Evolutionary conservation across 805 yeast species (phyloP).

Genomic region (Kuraishia hungarica): DNA sequence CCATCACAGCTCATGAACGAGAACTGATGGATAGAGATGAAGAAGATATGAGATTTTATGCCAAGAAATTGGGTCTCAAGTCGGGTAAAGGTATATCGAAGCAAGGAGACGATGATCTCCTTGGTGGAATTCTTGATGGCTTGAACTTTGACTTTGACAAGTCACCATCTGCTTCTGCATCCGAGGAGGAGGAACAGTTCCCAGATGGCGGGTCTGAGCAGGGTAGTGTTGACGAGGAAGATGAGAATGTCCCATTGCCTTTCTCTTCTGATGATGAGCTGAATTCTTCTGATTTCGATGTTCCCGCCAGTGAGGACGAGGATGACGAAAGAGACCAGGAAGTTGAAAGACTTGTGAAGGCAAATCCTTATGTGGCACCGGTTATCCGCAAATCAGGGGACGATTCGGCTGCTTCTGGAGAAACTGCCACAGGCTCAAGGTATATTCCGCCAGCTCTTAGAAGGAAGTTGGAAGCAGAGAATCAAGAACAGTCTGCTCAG

Average conservation of each 20-base stretch:
- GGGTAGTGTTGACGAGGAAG: slow-evolving; percentile 4
- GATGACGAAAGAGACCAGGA: slow-evolving; percentile 23
- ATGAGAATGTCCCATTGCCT: slow-evolving; percentile 7
- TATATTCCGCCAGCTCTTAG: slow-evolving; percentile 89
- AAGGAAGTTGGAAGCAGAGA: slow-evolving; percentile 33
- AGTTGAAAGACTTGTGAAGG: slow-evolving; percentile 29
- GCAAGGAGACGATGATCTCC: slow-evolving; percentile 58
- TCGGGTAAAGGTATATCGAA: slow-evolving; percentile 45
- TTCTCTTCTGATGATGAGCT: slow-evolving; percentile 15
- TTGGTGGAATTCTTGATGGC: slow-evolving; percentile 81
- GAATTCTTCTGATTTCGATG: slow-evolving; percentile 21
- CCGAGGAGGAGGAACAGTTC: slow-evolving; percentile 8
- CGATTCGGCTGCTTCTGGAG: not conserved
- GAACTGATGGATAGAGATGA: slow-evolving; percentile 53
- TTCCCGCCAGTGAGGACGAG: slow-evolving; percentile 15
- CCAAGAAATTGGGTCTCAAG: slow-evolving; percentile 66
- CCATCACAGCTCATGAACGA: slow-evolving; percentile 33
- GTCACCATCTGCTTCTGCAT: slow-evolving; percentile 7
- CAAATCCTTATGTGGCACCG: slow-evolving; percentile 75
- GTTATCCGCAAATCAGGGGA: slow-evolving; percentile 17
- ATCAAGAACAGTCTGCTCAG: slow-evolving; percentile 32
- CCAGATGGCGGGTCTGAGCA: not conserved
- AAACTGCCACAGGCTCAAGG: slow-evolving; percentile 22
- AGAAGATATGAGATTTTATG: slow-evolving; percentile 73
- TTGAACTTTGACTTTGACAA: slow-evolving; percentile 38